phyloP scores from a whole-genome alignment of 2,329 filamentous ascomycete genomes.

The Chlorencoelia australis region DNA sequence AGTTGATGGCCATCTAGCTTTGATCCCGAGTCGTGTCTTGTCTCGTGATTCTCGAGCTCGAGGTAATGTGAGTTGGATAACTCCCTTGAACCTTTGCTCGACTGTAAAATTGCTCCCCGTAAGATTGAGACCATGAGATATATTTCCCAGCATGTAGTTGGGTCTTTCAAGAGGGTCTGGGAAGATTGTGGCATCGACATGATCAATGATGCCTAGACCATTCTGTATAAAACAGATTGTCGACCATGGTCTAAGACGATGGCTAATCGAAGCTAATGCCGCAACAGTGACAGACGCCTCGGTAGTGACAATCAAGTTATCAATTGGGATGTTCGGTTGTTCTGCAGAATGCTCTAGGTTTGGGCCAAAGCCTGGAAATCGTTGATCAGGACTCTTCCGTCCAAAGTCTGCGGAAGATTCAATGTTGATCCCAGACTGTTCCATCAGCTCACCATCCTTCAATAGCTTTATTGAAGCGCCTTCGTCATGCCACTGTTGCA shows the following conservation, averaged over 20 bases:
- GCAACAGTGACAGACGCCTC: conserved; percentile 47
- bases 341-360: conserved; percentile 14
- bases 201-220: conserved; percentile 75
- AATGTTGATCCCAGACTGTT: conserved; percentile 24
- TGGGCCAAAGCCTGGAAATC: conserved; percentile 19
- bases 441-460: conserved; percentile 32
- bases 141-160: conserved; percentile 50
- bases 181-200: conserved; percentile 63
- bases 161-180: conserved; percentile 55
- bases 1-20: conserved; percentile 30
- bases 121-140: conserved; percentile 30
- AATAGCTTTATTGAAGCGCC: conserved; percentile 36
- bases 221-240: conserved; percentile 71
- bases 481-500: conserved; percentile 37
- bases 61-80: conserved; percentile 28
- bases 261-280: conserved; percentile 48
- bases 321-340: conserved; percentile 38
- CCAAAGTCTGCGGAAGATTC: conserved; percentile 18
- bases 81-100: conserved; percentile 28
- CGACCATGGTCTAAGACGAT: conserved; percentile 57
- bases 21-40: neutral
- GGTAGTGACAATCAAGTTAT: conserved; percentile 61
- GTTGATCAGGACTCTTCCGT: conserved; percentile 7
- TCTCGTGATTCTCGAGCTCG: neutral
- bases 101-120: conserved; percentile 32